Percentiles rank a stretch among this genome's conserved stretches.
phyloP scores from a whole-genome alignment of 306 rosid species.

The Corylus heterophylla region DNA sequence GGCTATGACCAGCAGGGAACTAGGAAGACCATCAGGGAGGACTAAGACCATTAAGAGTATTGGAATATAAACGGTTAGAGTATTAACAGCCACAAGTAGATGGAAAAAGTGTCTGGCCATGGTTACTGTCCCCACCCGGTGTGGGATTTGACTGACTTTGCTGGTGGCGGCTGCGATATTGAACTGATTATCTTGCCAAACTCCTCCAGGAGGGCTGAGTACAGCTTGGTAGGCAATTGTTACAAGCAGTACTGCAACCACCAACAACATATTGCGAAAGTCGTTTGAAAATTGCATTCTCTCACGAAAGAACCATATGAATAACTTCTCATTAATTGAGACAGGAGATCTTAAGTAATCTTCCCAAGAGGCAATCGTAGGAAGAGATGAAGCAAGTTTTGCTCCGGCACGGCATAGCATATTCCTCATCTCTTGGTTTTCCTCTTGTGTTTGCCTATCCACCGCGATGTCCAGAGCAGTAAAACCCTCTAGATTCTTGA shows the following conservation, averaged over 20 bases:
- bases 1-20: neutral
- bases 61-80: neutral
- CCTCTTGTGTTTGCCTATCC: neutral
- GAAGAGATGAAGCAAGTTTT: too few relatives aligned
- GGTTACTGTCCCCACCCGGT: neutral
- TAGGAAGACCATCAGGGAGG: neutral
- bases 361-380: too few relatives aligned
- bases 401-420: constrained; percentile 1
- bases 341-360: neutral
- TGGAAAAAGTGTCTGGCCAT: neutral
- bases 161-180: neutral
- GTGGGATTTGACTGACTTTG: neutral
- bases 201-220: neutral
- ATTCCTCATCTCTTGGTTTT: neutral
- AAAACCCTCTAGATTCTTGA: neutral
- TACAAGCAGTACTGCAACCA: too few relatives aligned
- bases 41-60: neutral
- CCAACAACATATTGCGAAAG: too few relatives aligned
- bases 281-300: neutral
- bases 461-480: neutral
- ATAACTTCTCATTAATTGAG: neutral
- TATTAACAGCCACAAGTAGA: neutral
- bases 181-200: neutral
- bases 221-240: neutral
- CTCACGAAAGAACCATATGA: neutral